Evolutionary conservation across 129 eudicot genomes (phyloP).

Genomic region (Lactuca sativa): DNA sequence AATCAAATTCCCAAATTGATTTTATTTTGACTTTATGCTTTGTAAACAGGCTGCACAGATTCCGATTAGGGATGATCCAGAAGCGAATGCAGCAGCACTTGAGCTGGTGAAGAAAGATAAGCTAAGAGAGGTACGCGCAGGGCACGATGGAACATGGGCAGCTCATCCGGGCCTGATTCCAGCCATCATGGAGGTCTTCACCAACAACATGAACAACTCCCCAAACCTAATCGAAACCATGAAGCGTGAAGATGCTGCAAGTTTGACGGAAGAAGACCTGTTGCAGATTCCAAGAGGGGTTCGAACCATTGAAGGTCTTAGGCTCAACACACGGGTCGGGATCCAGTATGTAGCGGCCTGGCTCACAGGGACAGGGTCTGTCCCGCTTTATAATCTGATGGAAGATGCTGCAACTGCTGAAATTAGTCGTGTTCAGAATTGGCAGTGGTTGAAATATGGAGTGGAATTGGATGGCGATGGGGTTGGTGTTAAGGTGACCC

Average conservation of each 20-base stretch:
- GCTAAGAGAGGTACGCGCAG: constrained; percentile 76
- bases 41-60: constrained; percentile 85
- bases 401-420: constrained; percentile 98
- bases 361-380: constrained; percentile 90
- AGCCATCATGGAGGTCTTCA: constrained; percentile 76
- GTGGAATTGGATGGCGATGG: constrained; percentile 82
- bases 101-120: constrained; percentile 84
- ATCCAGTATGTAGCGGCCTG: constrained; percentile 90
- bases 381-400: constrained; percentile 92
- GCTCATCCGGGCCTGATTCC: constrained; percentile 98
- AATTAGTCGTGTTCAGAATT: constrained; percentile 89
- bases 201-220: constrained; percentile 54
- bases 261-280: constrained; percentile 67
- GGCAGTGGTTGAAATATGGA: constrained; percentile 90
- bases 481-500: constrained; percentile 55
- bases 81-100: constrained; percentile 73
- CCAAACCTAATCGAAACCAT: constrained; percentile 65
- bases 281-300: constrained; percentile 74
- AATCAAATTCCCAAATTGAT: too few species aligned
- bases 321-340: constrained; percentile 89
- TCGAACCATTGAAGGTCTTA: constrained; percentile 83
- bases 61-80: constrained; percentile 77
- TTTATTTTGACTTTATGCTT: not conserved
- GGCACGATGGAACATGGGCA: constrained; percentile 98
- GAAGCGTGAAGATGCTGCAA: constrained; percentile 64